Base-by-base conservation (phyloP, 2,329 filamentous ascomycete species). In the Sporothrix euskadiensis region DNA sequence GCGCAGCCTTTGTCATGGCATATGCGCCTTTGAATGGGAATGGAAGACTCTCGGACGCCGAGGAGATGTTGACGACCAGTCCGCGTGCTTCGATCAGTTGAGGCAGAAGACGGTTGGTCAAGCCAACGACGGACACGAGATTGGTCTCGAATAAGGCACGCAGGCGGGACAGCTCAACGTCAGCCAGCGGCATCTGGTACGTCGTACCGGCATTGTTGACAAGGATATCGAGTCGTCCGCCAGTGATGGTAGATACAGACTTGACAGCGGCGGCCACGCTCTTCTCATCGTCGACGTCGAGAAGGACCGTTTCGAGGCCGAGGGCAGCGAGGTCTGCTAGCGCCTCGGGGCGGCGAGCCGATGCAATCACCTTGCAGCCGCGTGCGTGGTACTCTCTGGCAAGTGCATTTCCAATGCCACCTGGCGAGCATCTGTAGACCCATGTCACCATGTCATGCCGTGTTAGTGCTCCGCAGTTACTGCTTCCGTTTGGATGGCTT, bases 91-190 rank as follows among this genome's bases (percentile, higher is more conserved):
- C 78, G 54, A 88, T 85, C 19, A 89, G 83, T 54, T 84, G 81
- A 71, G 83, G 82, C 22, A 83, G 79, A 75, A 88, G 87, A 54
- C 83, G 80, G 76, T 86, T 82, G 54, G 83, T 84, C 80, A 87
- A 85, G 76, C 84, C 83, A 83, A 89, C 87, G 74, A 86, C 83
- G 39, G 85, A 84, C 72, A 89, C 87, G 54, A 89, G 85, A 75
- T 89, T 89, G 75, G 85, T 85, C 78, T 88, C 87, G 70, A 87
- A 88, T 3, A 85, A 86, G 74, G 81, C 78, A 73, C 86, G 86
- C 4, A 87, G 84, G 71, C 86, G 85, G 52, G 83, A 81, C 1
- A 88, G 77, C 52, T 84, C 82, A 63, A 87, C 83, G 77, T 88
- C 86, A 2, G 85, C 82, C 1, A 86, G 83, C 0, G 86, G 85